A percentile compares a stretch with the other conserved stretches of the same genome.
Evolutionary conservation across 2,329 filamentous ascomycete genomes (phyloP).

Genomic region (Teratosphaeria epicoccoides): DNA sequence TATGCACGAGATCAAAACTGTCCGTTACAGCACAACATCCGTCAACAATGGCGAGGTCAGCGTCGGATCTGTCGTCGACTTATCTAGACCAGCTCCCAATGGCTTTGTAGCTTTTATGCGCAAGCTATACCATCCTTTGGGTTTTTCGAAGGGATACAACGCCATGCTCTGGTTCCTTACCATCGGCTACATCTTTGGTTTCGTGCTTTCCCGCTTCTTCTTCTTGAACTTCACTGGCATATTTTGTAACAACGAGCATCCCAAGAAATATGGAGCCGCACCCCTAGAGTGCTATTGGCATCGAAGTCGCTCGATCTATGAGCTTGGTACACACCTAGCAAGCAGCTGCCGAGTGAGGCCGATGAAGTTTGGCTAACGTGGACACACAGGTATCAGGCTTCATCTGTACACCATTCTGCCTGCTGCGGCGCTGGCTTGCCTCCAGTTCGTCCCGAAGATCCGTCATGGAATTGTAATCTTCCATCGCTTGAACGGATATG

Average conservation of each 20-base stretch:
- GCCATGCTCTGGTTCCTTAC: conserved; percentile 37
- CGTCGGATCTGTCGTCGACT: conserved; percentile 1
- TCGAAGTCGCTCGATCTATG: conserved; percentile 20
- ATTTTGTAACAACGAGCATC: conserved; percentile 7
- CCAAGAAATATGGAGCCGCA: conserved; percentile 14
- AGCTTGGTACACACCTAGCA: conserved; percentile 8
- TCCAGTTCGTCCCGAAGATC: conserved; percentile 35
- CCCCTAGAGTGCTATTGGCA: conserved; percentile 39
- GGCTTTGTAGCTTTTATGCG: conserved; percentile 6
- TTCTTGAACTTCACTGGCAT: conserved; percentile 38
- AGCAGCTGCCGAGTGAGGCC: background rate
- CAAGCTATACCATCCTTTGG: conserved; percentile 38
- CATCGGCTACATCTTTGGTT: conserved; percentile 27
- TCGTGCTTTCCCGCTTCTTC: conserved; percentile 38
- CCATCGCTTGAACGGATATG: conserved; percentile 52
- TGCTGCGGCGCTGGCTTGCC: conserved; percentile 28
- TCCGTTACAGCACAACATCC: background rate
- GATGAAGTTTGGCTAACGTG: background rate
- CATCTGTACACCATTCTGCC: conserved; percentile 34
- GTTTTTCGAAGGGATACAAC: conserved; percentile 48
- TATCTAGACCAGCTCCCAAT: conserved; percentile 4
- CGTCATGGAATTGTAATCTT: conserved; percentile 40
- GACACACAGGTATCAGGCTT: conserved; percentile 31
- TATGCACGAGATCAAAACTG: background rate
- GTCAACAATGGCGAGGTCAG: background rate